Evolutionary conservation across 2,329 filamentous ascomycete genomes (phyloP).

Genomic region (Xylariaceae sp.): DNA sequence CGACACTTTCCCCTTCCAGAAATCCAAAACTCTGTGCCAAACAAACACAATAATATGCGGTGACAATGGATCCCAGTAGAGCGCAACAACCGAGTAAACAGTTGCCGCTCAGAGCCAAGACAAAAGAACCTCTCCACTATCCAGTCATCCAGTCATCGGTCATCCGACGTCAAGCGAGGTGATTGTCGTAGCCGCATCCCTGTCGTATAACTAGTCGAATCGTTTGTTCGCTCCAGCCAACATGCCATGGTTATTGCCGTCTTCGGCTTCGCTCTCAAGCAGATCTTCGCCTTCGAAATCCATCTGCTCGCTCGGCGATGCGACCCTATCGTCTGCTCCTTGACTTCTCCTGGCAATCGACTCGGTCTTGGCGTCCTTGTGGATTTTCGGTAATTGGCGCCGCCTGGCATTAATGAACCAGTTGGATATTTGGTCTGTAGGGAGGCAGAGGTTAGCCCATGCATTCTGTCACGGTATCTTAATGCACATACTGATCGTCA

Average conservation of each 20-base stretch:
- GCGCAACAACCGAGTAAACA: too few relatives aligned
- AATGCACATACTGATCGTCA: conserved; percentile 66
- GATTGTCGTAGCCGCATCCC: too few relatives aligned
- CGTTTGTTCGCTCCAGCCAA: too few relatives aligned
- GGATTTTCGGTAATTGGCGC: conserved; percentile 57
- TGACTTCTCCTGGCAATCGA: conserved; percentile 41
- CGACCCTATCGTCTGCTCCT: conserved; percentile 33
- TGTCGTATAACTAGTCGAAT: too few relatives aligned
- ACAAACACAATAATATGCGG: too few relatives aligned
- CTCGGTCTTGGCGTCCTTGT: conserved; percentile 50
- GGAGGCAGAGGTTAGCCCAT: conserved; percentile 12
- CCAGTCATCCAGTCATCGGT: too few relatives aligned
- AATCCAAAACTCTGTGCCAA: too few relatives aligned
- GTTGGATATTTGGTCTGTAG: conserved; percentile 64
- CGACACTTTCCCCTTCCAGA: too few relatives aligned
- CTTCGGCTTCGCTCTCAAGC: background rate
- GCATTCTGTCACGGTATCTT: background rate
- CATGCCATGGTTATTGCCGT: background rate
- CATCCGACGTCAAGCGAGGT: too few relatives aligned
- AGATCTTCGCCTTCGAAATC: conserved; percentile 36
- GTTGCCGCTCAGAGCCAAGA: too few relatives aligned
- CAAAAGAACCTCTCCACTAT: too few relatives aligned
- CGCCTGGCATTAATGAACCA: conserved; percentile 77
- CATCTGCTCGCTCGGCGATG: conserved; percentile 33
- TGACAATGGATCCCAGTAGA: too few relatives aligned